A percentile compares a stretch with the other conserved stretches of the same genome.
These are phyloP conservation scores for Anthracocystis walkeri DNA, from an alignment of 1,284 basidiomycete genomes.

Conservation along the genomic window DNA sequence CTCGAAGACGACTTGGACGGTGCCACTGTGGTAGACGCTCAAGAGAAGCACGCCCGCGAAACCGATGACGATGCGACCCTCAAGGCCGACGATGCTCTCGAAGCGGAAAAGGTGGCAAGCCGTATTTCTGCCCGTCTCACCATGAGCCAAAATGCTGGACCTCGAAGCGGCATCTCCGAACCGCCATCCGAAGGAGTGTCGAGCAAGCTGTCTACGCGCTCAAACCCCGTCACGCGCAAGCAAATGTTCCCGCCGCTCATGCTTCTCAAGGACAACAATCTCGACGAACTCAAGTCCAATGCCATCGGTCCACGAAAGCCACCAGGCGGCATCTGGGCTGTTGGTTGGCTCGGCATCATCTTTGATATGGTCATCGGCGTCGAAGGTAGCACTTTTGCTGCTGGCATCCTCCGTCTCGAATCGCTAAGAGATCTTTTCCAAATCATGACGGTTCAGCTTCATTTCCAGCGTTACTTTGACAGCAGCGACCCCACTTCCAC, in stretches of 20 bases:
- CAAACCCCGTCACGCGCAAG: constrained; percentile 42
- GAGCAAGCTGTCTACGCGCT: constrained; percentile 48
- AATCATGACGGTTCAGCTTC: constrained; percentile 56
- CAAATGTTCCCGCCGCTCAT: constrained; percentile 64
- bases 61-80: constrained; percentile 30
- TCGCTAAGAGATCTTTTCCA: constrained; percentile 61
- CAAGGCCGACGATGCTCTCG: constrained; percentile 22
- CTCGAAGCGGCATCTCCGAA: constrained; percentile 22
- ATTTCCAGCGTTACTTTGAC: constrained; percentile 42
- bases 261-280: constrained; percentile 54
- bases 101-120: constrained; percentile 40
- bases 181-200: constrained; percentile 29
- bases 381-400: constrained; percentile 60
- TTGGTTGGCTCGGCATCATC: constrained; percentile 55
- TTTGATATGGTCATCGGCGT: constrained; percentile 63
- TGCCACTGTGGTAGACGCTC: constrained; percentile 8
- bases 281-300: constrained; percentile 66
- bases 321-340: constrained; percentile 54
- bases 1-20: constrained; percentile 4
- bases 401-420: constrained; percentile 58
- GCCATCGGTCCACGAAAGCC: constrained; percentile 62
- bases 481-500: constrained; percentile 30
- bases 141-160: constrained; percentile 3
- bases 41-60: constrained; percentile 9
- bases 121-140: constrained; percentile 41